Evolutionary conservation across 768 basidiomycete species (phyloP), one percentile per base, ranked within the genome.

Genomic region (Lentinula sp.): DNA sequence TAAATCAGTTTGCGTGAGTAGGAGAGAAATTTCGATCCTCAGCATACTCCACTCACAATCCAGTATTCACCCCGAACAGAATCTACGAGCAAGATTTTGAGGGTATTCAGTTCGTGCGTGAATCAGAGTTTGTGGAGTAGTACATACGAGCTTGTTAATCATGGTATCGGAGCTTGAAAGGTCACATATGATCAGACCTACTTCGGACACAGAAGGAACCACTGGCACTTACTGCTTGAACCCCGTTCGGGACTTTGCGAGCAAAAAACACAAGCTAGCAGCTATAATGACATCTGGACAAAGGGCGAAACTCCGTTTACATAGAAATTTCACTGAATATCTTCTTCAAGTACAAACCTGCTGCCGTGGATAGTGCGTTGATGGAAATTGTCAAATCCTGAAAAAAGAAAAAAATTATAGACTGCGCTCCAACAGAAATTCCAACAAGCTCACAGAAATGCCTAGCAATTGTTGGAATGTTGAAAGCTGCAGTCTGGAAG

Each of bases 11-110:
- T 4, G 28, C 20, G 42, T 28, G 7, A 42, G 28, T 28, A 28
- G 35, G 39, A 7, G 56, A 23, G 36, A 42, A 6, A 51, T n/a
- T 33, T 36, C 28, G 28, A 28, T 28, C 20, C 8, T 41, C 23
- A 23, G 39, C 33, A 23, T 12, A 7, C 12, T 35, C 15, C 2
- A 63, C 62, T 60, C 46, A 63, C 64, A 65, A 36, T 51, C 64
- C 64, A 9, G 64, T 65, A 20, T 65, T 63, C 6, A 65, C 62
- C 20, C 51, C 35, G 54, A 65, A 63, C 3, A 61, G 15, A 35
- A 65, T 61, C 62, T 63, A 46, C 28, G 43, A 12, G 39, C 20
- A 37, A 41, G 3, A 28, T 28, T 42, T 41, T 18, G 23, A 4
- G 15, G 23, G 32, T 13, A 23, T 28, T 42, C n/a, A 42, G 18